A percentile compares a stretch with the other conserved stretches of the same genome.
Evolutionary conservation across 2,329 filamentous ascomycete genomes (phyloP).

Genomic region (Venturia pyrina): DNA sequence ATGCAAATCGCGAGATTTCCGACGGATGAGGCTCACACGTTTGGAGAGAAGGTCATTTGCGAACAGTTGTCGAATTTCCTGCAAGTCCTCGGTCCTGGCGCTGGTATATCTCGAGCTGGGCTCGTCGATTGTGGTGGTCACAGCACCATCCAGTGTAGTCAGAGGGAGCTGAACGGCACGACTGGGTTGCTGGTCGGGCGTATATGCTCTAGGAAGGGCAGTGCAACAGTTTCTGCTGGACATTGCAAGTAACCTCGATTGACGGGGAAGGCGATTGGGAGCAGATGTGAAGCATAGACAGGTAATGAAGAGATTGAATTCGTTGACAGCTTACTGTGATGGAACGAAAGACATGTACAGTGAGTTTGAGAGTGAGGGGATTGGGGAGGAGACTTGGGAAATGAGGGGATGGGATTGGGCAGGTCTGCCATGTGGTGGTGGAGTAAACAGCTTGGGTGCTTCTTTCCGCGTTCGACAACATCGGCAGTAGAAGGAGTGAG

Average conservation of each 20-base stretch:
- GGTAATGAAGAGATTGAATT: background rate
- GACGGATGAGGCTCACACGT: background rate
- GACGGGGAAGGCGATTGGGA: background rate
- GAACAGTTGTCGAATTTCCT: constrained; percentile 10
- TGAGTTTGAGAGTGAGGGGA: background rate
- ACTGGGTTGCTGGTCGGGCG: background rate
- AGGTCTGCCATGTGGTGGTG: background rate
- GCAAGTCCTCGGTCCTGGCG: constrained; percentile 12
- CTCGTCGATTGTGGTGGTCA: background rate
- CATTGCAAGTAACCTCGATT: background rate
- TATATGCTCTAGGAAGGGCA: background rate
- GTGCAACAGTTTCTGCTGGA: background rate
- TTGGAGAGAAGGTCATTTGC: background rate
- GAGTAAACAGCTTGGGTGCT: background rate
- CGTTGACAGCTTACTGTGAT: background rate
- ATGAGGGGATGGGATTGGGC: background rate
- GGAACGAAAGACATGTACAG: constrained; percentile 7
- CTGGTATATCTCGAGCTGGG: constrained; percentile 10
- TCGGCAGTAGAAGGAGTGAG: too few species aligned
- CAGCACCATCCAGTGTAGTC: background rate
- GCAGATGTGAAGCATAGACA: background rate
- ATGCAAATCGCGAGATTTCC: constrained; percentile 1
- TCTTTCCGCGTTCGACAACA: background rate
- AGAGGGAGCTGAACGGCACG: background rate
- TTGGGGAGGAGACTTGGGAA: background rate